Evolutionary conservation across 2,329 filamentous ascomycete genomes (phyloP).

Genomic region (Fusarium sp.): DNA sequence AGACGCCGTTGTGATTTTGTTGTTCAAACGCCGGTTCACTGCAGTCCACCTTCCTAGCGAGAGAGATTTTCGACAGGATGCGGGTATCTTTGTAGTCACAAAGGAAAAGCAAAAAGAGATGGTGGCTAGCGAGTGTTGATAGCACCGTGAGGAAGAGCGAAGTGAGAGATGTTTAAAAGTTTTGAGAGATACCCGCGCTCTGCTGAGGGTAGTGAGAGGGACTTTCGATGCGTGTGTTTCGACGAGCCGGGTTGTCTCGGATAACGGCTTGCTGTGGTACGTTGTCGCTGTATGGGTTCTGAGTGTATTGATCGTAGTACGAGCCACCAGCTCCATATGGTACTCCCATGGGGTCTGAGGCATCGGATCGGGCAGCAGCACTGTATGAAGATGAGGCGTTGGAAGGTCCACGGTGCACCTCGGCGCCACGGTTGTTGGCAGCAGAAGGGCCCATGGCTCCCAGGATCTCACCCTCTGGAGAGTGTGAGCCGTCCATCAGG

Average conservation of each 20-base stretch:
- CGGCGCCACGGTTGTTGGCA: slow-evolving; percentile 71
- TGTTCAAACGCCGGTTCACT: slow-evolving; percentile 23
- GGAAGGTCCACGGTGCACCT: slow-evolving; percentile 88
- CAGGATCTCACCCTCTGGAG: slow-evolving; percentile 83
- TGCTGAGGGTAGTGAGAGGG: slow-evolving; percentile 90
- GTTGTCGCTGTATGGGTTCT: slow-evolving; percentile 66
- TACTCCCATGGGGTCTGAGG: slow-evolving; percentile 65
- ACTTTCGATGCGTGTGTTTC: slow-evolving; percentile 95
- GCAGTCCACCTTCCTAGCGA: slow-evolving; percentile 44
- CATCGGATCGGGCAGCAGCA: slow-evolving; percentile 79
- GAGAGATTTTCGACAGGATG: slow-evolving; percentile 41
- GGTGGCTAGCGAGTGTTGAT: slow-evolving; percentile 14
- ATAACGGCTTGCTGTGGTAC: slow-evolving; percentile 74
- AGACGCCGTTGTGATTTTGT: slow-evolving; percentile 22
- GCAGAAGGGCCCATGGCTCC: slow-evolving; percentile 83
- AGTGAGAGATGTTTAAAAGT: slow-evolving; percentile 73
- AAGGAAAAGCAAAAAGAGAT: slow-evolving; percentile 24
- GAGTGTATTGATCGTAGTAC: slow-evolving; percentile 71
- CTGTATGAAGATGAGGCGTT: slow-evolving; percentile 98
- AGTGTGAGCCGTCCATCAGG: slow-evolving; percentile 65
- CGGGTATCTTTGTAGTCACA: slow-evolving; percentile 43
- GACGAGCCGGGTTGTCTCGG: slow-evolving; percentile 88
- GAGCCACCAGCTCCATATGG: slow-evolving; percentile 60
- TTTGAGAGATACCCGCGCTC: slow-evolving; percentile 95
- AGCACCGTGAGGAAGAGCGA: background rate